Evolutionary conservation across 441 rosid genomes (phyloP).

Genomic region (Adansonia rubrostipa): DNA sequence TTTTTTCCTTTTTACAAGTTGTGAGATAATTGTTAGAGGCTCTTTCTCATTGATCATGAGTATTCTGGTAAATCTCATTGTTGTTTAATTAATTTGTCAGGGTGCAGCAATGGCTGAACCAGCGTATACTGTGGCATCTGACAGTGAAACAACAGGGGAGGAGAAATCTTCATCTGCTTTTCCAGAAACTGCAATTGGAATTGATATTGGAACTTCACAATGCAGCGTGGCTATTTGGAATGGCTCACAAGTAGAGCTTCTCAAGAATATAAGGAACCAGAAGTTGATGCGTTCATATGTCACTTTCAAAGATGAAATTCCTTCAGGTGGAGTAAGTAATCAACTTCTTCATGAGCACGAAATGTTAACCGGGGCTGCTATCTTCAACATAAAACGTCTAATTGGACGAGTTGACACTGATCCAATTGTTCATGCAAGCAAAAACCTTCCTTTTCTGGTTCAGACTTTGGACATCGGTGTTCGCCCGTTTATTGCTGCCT

Average conservation of each 20-base stretch:
- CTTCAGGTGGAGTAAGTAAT: constrained; percentile 74
- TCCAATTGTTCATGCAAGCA: constrained; percentile 72
- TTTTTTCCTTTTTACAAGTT: not conserved
- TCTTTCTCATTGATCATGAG: not conserved
- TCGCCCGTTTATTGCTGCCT: constrained; percentile 77
- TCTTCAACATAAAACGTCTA: constrained; percentile 91
- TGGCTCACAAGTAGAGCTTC: constrained; percentile 78
- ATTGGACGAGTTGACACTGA: constrained; percentile 87
- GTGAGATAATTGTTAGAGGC: not conserved
- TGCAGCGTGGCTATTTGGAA: constrained; percentile 88
- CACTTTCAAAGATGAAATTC: constrained; percentile 68
- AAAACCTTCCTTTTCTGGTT: constrained; percentile 75
- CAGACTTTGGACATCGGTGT: constrained; percentile 85
- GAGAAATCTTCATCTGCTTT: constrained; percentile 62
- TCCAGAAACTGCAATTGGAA: constrained; percentile 79
- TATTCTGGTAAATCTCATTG: not conserved
- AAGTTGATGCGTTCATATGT: constrained; percentile 77
- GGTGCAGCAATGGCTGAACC: constrained; percentile 73
- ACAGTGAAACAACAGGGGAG: constrained; percentile 74
- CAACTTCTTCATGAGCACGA: constrained; percentile 74
- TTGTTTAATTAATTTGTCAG: constrained; percentile 13
- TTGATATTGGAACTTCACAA: constrained; percentile 87
- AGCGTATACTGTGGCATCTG: constrained; percentile 81
- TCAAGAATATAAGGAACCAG: constrained; percentile 74
- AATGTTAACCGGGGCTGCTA: constrained; percentile 74